Evolutionary conservation across 1,284 basidiomycete genomes (phyloP), one percentile per base, ranked within the genome.

Genomic region (Acaromyces ingoldii): DNA sequence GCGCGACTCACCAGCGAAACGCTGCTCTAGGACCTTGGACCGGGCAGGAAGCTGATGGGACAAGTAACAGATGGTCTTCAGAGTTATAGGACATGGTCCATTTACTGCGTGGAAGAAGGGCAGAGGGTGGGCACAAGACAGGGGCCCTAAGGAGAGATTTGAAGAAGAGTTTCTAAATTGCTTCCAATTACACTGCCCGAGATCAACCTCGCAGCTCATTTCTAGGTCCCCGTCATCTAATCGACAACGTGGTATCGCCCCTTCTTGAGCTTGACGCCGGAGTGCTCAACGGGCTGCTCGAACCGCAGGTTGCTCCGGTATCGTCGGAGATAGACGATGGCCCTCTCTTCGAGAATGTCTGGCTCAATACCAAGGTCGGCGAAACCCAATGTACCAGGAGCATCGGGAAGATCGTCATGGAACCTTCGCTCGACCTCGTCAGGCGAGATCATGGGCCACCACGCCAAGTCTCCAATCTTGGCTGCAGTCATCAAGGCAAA

Each of bases 401-500:
- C 62, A 45, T 63, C 58, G 28, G 68, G 56, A 54, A 48, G 19
- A 77, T 97, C 93, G 78, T 92, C 82, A 62, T 97, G 84, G 78
- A 84, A 95, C 61, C 90, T 83, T 68, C 93, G 81, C 67, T 83
- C 82, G 25, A 98, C 85, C 78, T 97, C 92, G 77, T 98, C 93
- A 1, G 90, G 88, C 73, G 83, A 85, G 57, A 96, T 80, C 53
- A 88, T 83, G 15, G 91, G 92, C 92, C 92, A 98, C 92, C 91
- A 98, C 9, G 65, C 81, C 43, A 44, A 47, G 77, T 96, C 88
- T 38, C 84, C 82, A 26, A 82, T 76, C 63, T 80, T 83, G 4
- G 91, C 82, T 29, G 89, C 77, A 6, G 81, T 70, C 44, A 82
- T 79, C 41, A 91, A 88, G 49, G 89, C 67, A 15, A 80, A 74